Percentiles rank a stretch among this genome's conserved stretches.
Conservation (phyloP, 768 basidiomycete species). For the Boletus patriciae region DNA sequence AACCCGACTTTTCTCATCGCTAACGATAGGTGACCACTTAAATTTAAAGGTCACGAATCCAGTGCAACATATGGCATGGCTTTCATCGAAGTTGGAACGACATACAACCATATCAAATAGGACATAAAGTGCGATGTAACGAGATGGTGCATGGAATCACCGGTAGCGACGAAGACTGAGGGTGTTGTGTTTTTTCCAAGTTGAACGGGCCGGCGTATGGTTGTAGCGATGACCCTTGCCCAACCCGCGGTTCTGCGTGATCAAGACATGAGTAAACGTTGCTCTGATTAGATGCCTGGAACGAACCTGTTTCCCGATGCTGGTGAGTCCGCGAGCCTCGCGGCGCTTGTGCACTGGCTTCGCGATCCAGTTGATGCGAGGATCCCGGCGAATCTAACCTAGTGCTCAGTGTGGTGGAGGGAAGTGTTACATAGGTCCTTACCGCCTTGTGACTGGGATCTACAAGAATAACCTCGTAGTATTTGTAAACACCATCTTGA, state of each 20-base stretch:
- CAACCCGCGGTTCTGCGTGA: slow-evolving; percentile 83
- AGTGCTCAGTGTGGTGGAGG: slow-evolving; percentile 10
- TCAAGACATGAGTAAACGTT: slow-evolving; percentile 2
- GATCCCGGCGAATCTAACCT: slow-evolving; percentile 83
- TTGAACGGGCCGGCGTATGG: slow-evolving; percentile 84
- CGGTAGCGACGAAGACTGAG: slow-evolving; percentile 89
- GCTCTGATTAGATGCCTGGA: neutral
- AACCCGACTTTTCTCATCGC: slow-evolving; percentile 3
- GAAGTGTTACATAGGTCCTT: slow-evolving; percentile 32
- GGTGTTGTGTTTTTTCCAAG: slow-evolving; percentile 99
- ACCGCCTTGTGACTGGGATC: slow-evolving; percentile 95
- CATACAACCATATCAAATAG: slow-evolving; percentile 33
- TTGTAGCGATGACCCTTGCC: slow-evolving; percentile 96
- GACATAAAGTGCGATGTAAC: slow-evolving; percentile 18
- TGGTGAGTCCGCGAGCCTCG: slow-evolving; percentile 96
- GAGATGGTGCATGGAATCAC: slow-evolving; percentile 38
- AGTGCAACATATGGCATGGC: slow-evolving; percentile 11
- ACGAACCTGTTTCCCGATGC: slow-evolving; percentile 89
- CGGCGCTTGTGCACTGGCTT: slow-evolving; percentile 99
- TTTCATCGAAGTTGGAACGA: slow-evolving; percentile 13
- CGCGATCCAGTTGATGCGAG: slow-evolving; percentile 98
- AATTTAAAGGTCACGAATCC: neutral
- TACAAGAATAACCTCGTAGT: slow-evolving; percentile 98
- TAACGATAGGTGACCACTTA: neutral
- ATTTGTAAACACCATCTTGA: slow-evolving; percentile 98